Percentiles rank a stretch among this genome's conserved stretches.
phyloP scores from a whole-genome alignment of 164 flowering plant species.

The Annona cherimola region DNA sequence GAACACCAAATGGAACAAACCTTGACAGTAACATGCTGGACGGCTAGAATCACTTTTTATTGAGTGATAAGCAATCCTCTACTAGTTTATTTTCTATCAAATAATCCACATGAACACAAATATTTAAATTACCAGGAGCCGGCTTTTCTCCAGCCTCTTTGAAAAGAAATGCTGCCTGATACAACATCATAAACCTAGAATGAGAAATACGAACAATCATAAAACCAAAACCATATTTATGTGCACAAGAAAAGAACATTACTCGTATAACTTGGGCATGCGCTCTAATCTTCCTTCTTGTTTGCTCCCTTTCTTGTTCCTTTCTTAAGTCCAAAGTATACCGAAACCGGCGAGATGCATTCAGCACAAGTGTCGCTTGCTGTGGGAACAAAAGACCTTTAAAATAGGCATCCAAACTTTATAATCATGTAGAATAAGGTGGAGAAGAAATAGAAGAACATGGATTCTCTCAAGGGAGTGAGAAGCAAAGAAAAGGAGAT shows the following conservation, averaged over 20 bases:
- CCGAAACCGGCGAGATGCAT: conserved; percentile 96
- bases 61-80: too few relatives aligned
- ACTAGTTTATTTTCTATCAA: background rate
- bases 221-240: background rate
- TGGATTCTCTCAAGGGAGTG: background rate
- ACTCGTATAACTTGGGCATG: conserved; percentile 94
- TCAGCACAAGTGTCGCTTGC: conserved; percentile 98
- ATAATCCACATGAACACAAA: background rate
- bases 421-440: background rate
- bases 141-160: conserved; percentile 49
- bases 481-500: background rate
- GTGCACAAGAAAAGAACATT: conserved; percentile 9
- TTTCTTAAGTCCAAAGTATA: conserved; percentile 89
- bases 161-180: conserved; percentile 86
- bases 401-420: background rate
- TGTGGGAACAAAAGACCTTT: conserved; percentile 16
- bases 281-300: conserved; percentile 67
- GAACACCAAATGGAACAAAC: too few relatives aligned
- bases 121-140: conserved; percentile 36
- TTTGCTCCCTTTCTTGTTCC: conserved; percentile 69
- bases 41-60: too few relatives aligned
- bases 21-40: too few relatives aligned
- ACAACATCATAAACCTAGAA: conserved; percentile 8
- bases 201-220: background rate
- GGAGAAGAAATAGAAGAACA: background rate